Evolutionary conservation across 441 rosid species (phyloP), one percentile per base, ranked within the genome.

Genomic region (Eruca vesicaria): DNA sequence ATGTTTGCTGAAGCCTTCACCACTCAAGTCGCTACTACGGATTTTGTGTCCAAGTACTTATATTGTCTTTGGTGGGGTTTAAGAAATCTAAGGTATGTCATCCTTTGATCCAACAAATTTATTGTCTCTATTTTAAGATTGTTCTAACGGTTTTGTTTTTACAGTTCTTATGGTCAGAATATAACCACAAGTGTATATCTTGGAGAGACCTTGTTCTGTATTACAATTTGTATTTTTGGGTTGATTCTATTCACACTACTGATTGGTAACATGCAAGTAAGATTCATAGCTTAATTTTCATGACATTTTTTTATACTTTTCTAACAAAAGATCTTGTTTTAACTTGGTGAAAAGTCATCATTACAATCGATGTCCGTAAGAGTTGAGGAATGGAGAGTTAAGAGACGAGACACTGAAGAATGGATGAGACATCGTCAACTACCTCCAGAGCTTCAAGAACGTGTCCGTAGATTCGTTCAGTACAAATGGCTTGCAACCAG

Each of bases 41-140:
- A 62, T 66, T 84, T 91, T 38, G 48, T 84, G 21, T 76, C 83
- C 48, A 95, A 91, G 76, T 88, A 87, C 64, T 84, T 95, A 69
- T 93, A 88, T 71, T 93, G 99, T 63, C 97, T 95, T 60, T 93
- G 99, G 97, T 95, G 97, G 97, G 98, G 99, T 20, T 76, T 95
- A 50, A 84, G 89, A 83, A 93, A 87, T 82, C 66, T 91, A 60
- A 88, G 98, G 99, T 93, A 79, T 53, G 19, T 8, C 9, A 66
- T 0, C 20, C 63, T 73, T 73, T 65, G 21, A 31, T 38, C 41
- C 35, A 43, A 69, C 33, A 21, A 5, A 15, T 2, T 1, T 14
- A 26, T 58, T 69, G 32, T n/a, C 5, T 26, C n/a, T 58, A 33
- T 33, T 14, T 63, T 32, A 48, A 11, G 3, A 18, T 50, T 57